Evolutionary conservation across 164 flowering plant genomes (phyloP).

Genomic region (Tetrastigma voinierianum): DNA sequence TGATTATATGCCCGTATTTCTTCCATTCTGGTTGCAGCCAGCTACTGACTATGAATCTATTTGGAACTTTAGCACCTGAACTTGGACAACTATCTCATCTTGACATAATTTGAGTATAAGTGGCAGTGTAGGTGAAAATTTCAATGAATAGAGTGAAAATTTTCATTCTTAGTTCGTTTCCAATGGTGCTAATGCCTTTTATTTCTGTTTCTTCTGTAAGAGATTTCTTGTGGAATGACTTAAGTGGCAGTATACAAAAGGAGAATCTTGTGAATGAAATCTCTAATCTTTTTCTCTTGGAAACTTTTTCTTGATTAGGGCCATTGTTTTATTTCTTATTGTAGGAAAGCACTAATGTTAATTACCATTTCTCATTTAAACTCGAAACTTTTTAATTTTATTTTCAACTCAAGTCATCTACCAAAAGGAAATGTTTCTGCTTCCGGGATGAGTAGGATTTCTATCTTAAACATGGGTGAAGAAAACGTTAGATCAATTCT

Average conservation of each 20-base stretch:
- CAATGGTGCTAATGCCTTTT: background rate
- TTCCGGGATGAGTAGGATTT: no score
- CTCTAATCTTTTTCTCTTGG: background rate
- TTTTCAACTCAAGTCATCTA: no score
- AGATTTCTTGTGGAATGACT: slow-evolving; percentile 75
- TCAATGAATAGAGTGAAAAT: background rate
- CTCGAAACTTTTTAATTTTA: no score
- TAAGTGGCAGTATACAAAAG: slow-evolving; percentile 65
- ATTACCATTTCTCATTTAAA: background rate
- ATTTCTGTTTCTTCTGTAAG: slow-evolving; percentile 26
- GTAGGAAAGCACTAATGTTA: background rate
- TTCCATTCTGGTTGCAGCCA: slow-evolving; percentile 37
- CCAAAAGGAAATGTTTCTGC: background rate
- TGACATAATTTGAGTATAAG: slow-evolving; percentile 48
- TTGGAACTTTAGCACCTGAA: slow-evolving; percentile 66
- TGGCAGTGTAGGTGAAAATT: no score
- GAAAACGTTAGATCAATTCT: background rate
- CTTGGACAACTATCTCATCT: slow-evolving; percentile 52
- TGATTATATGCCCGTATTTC: background rate
- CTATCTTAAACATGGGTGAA: background rate
- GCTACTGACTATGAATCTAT: slow-evolving; percentile 55
- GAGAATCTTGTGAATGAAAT: slow-evolving; percentile 61
- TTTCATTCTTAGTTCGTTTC: no score
- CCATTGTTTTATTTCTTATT: background rate
- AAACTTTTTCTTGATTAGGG: background rate